Evolutionary conservation across 805 yeast species (phyloP).

Genomic region (Tetrapisispora pingtungensis): DNA sequence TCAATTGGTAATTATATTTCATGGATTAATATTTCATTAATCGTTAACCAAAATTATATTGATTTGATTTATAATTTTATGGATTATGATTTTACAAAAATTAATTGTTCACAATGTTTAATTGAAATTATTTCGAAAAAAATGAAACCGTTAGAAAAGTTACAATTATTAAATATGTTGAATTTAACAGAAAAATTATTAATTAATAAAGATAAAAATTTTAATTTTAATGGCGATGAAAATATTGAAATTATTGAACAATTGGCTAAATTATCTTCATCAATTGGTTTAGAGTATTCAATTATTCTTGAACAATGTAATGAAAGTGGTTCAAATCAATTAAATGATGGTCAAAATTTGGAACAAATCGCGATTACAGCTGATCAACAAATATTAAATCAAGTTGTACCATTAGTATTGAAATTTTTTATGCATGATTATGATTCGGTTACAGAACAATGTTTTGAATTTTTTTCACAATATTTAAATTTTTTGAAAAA

Average conservation of each 20-base stretch:
- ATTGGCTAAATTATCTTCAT: constrained; percentile 62
- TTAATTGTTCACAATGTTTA: constrained; percentile 42
- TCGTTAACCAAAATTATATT: constrained; percentile 45
- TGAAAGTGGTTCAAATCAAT: constrained; percentile 6
- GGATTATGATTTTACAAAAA: constrained; percentile 38
- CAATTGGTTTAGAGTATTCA: constrained; percentile 69
- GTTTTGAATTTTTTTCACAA: constrained; percentile 69
- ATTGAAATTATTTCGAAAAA: constrained; percentile 63
- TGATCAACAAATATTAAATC: constrained; percentile 39
- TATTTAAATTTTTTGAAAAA: constrained; percentile 64
- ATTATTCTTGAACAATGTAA: constrained; percentile 51
- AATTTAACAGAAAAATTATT: constrained; percentile 48
- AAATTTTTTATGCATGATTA: constrained; percentile 68
- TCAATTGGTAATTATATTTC: constrained; percentile 78
- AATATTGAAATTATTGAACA: constrained; percentile 67
- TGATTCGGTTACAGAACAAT: constrained; percentile 80
- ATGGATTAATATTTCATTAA: constrained; percentile 81
- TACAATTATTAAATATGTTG: constrained; percentile 52
- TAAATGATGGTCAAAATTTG: constrained; percentile 10
- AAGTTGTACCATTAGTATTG: constrained; percentile 63
- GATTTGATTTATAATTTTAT: constrained; percentile 50
- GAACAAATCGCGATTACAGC: constrained; percentile 29
- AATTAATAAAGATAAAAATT: constrained; percentile 17
- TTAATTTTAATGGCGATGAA: constrained; percentile 33
- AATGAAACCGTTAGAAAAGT: constrained; percentile 63